Base-by-base conservation (phyloP, 1,284 basidiomycete species). In the Cryptococcus depauperatus region DNA sequence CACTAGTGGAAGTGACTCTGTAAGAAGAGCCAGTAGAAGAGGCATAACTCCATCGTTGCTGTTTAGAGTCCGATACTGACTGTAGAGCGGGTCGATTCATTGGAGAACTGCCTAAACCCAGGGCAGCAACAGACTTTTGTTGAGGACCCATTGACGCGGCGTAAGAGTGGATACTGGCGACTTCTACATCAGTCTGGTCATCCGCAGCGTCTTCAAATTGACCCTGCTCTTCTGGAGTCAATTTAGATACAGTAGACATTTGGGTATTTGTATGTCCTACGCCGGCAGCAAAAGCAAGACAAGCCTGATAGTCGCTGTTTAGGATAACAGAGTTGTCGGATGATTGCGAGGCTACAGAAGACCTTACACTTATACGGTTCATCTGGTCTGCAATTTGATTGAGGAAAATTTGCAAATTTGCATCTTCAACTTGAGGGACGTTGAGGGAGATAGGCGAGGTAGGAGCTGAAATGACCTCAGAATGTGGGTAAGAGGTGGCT, bases 201-300 rank as follows among this genome's bases (percentile, higher is more conserved):
- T 77, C 76, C 32, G 76, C 74, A 4, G 76, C 76, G 60, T 78
- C 76, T 27, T 75, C 76, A 47, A 77, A 78, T 43, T 75, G 74
- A 38, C 71, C 69, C 13, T 28, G 25, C 38, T 40, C 38, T 19
- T 40, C 38, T n/a, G 19, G 27, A 34, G 61, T 51, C 18, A 63
- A 62, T 14, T 57, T 55, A n/a, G 52, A 54, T 16, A 50, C 30
- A 2, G 43, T 32, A 18, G 45, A 32, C 18, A 40, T 16, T 4
- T 49, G 43, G 4, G 46, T 49, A 13, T 45, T 34, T 44, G 46
- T n/a, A 35, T 40, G 40, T 22, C 37, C 41, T 4, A 44, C 49
- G 19, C 54, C 55, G 5, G 54, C 54, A 37, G 59, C 59, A 46
- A 62, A 69, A 8, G 59, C 54, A 13, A 68, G 48, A 46, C 65